These are phyloP conservation scores for Colletotrichum tropicicola DNA, from an alignment of 2,329 filamentous ascomycete genomes.

Conservation along the genomic window DNA sequence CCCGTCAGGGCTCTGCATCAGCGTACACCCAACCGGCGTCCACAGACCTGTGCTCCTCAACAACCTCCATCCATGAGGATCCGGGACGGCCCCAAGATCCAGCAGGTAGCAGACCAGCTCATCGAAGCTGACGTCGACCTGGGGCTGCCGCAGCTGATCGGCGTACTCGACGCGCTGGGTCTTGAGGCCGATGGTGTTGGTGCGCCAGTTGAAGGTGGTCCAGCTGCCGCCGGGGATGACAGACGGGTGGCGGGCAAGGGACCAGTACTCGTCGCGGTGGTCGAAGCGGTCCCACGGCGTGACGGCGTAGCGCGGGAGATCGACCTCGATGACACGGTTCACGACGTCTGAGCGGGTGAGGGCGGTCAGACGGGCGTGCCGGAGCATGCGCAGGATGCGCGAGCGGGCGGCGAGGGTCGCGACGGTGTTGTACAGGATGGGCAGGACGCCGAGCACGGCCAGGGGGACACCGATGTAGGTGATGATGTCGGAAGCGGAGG, in stretches of 20 bases:
- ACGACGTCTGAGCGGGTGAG: slow-evolving; percentile 71
- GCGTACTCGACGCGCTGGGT: slow-evolving; percentile 72
- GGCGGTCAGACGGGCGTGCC: slow-evolving; percentile 64
- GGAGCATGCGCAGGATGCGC: slow-evolving; percentile 66
- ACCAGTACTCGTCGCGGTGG: slow-evolving; percentile 66
- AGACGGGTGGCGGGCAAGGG: slow-evolving; percentile 58
- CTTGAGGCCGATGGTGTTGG: slow-evolving; percentile 68
- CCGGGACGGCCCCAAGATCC: slow-evolving; percentile 69
- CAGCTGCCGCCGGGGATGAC: slow-evolving; percentile 68
- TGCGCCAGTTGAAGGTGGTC: slow-evolving; percentile 73
- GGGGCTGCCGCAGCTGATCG: slow-evolving; percentile 61
- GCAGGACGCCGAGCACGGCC: slow-evolving; percentile 67
- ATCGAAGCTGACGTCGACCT: slow-evolving; percentile 64
- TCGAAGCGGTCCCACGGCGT: slow-evolving; percentile 65
- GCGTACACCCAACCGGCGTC: slow-evolving; percentile 66
- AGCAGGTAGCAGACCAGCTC: slow-evolving; percentile 69
- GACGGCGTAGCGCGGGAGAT: slow-evolving; percentile 71
- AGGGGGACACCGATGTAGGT: slow-evolving; percentile 50
- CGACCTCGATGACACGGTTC: slow-evolving; percentile 72
- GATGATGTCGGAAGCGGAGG: slow-evolving; percentile 15
- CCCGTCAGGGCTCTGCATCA: slow-evolving; percentile 63
- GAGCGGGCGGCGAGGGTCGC: slow-evolving; percentile 67
- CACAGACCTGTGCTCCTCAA: slow-evolving; percentile 66
- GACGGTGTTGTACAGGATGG: slow-evolving; percentile 73
- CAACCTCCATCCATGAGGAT: slow-evolving; percentile 66